These are phyloP conservation scores for Purpureocillium takamizusanense DNA, from an alignment of 2,329 filamentous ascomycete species.

Conservation along the genomic window DNA sequence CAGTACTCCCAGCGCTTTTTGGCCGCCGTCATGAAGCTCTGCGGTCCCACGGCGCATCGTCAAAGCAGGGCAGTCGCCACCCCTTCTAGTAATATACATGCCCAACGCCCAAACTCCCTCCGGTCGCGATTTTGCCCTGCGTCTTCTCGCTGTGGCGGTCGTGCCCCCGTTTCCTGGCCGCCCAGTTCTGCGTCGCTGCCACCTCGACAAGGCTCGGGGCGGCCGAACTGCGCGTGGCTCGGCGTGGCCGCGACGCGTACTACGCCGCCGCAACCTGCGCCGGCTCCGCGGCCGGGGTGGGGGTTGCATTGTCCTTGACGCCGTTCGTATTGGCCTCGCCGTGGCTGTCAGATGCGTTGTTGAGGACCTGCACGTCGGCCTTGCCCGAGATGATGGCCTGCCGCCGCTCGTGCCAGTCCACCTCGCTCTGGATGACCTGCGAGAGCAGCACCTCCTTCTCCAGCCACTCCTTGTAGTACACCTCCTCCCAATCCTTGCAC, in stretches of 20 bases:
- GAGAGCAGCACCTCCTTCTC: slow-evolving; percentile 74
- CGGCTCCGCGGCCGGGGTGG: slow-evolving; percentile 3
- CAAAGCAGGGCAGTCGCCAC: too few species aligned
- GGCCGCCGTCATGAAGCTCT: too few species aligned
- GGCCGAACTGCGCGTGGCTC: too few species aligned
- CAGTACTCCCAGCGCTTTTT: too few species aligned
- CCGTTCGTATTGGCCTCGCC: slow-evolving; percentile 16
- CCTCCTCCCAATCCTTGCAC: slow-evolving; percentile 55
- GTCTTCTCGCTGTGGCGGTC: neutral
- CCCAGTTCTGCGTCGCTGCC: too few species aligned
- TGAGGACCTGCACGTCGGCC: slow-evolving; percentile 33
- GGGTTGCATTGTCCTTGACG: slow-evolving; percentile 5
- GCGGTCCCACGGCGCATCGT: too few species aligned
- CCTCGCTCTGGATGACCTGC: slow-evolving; percentile 59
- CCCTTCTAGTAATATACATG: neutral
- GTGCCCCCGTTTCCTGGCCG: too few species aligned
- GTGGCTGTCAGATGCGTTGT: slow-evolving; percentile 19
- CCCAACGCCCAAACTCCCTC: neutral
- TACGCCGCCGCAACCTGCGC: neutral
- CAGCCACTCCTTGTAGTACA: slow-evolving; percentile 64
- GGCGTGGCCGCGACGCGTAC: too few species aligned
- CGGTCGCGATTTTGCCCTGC: neutral
- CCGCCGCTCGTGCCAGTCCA: slow-evolving; percentile 53
- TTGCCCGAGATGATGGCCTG: slow-evolving; percentile 42
- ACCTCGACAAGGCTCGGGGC: too few species aligned